Conservation (phyloP, 371 early-diverging fungal species). For the Vairimorpha ceranae region DNA sequence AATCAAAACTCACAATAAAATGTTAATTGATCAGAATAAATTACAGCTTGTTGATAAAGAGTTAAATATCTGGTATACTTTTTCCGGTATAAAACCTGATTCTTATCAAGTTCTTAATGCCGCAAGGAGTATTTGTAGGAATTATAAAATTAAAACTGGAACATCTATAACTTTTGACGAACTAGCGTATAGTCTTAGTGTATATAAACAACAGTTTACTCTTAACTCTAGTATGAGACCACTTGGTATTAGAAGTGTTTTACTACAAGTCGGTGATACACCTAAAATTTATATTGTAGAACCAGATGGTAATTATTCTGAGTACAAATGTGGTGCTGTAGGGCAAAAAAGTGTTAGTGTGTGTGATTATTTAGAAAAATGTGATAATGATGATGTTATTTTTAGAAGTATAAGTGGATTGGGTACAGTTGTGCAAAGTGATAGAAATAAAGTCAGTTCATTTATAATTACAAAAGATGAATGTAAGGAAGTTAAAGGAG, state of each 20-base stretch:
- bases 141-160: conserved; percentile 51
- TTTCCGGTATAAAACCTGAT: conserved; percentile 62
- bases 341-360: conserved; percentile 50
- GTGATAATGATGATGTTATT: conserved; percentile 15
- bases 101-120: conserved; percentile 50
- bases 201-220: conserved; percentile 77
- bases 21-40: conserved; percentile 87
- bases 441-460: conserved; percentile 38
- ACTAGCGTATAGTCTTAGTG: conserved; percentile 67
- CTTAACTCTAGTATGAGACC: conserved; percentile 95
- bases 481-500: conserved; percentile 2
- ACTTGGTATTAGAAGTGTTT: conserved; percentile 89
- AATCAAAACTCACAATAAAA: conserved; percentile 82
- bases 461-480: conserved; percentile 36
- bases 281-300: conserved; percentile 93
- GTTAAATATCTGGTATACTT: conserved; percentile 88
- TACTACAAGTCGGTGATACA: conserved; percentile 77
- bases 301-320: conserved; percentile 94
- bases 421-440: conserved; percentile 45
- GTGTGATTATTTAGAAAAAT: conserved; percentile 29
- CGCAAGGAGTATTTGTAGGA: conserved; percentile 42
- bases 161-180: conserved; percentile 83
- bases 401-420: conserved; percentile 32
- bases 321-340: conserved; percentile 74
- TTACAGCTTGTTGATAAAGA: conserved; percentile 91